Percentiles rank a stretch among this genome's conserved stretches.
These are phyloP conservation scores for Macadamia tetraphylla DNA, from an alignment of 164 flowering plant species.

Conservation along the genomic window DNA sequence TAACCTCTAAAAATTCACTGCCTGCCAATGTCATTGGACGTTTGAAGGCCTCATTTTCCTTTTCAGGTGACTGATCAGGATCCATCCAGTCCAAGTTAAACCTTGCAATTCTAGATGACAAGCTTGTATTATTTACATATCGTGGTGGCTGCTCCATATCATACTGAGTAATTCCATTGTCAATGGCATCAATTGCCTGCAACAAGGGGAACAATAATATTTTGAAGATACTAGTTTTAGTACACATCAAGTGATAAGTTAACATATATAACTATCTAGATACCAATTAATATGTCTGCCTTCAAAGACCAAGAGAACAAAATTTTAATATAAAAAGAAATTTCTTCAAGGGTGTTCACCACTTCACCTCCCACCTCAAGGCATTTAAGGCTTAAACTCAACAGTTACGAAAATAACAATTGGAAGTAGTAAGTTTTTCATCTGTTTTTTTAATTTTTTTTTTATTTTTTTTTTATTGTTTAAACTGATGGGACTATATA, in stretches of 20 bases:
- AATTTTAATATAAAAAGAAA: no score
- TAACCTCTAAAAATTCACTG: conserved; percentile 74
- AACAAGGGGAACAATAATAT: conserved; percentile 2
- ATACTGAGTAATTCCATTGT: conserved; percentile 86
- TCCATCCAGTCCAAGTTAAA: conserved; percentile 91
- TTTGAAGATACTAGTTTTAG: not conserved
- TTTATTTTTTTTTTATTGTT: no score
- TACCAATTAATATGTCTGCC: not conserved
- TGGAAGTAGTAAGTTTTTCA: no score
- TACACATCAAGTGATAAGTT: not conserved
- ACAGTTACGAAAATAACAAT: no score
- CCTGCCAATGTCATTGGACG: conserved; percentile 81
- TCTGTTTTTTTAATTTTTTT: no score
- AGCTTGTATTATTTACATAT: conserved; percentile 75
- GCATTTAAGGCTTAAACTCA: no score
- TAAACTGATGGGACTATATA: no score
- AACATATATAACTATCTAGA: not conserved
- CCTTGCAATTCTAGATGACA: conserved; percentile 79
- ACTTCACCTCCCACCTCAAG: no score
- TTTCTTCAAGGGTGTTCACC: no score
- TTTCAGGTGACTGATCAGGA: conserved; percentile 81
- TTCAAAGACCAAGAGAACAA: no score
- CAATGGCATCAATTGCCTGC: conserved; percentile 93
- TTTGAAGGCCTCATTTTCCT: conserved; percentile 85
- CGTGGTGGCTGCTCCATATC: conserved; percentile 79